phyloP scores from a whole-genome alignment of 2,329 filamentous ascomycete genomes.

The Metarhizium anisopliae region DNA sequence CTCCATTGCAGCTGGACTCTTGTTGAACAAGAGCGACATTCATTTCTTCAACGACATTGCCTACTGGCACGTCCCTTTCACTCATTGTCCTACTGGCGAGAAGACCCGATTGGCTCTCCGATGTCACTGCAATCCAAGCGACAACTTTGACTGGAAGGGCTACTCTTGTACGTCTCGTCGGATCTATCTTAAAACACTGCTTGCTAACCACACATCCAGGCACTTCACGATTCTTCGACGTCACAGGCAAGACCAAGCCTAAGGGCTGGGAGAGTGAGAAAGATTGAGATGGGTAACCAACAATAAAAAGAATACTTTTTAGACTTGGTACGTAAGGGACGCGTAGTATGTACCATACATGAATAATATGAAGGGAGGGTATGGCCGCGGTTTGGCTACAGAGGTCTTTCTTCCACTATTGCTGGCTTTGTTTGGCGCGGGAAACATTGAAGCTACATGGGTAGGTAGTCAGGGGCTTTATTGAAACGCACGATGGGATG shows the following conservation, averaged over 20 bases:
- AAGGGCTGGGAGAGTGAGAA: constrained; percentile 58
- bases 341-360: constrained; percentile 1
- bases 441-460: neutral
- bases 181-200: too few species aligned
- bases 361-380: neutral
- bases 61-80: constrained; percentile 97
- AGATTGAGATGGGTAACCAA: neutral
- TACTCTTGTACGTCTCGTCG: constrained; percentile 72
- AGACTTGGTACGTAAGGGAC: neutral
- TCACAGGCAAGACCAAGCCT: constrained; percentile 74
- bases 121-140: constrained; percentile 89
- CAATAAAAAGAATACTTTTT: neutral
- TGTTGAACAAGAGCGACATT: constrained; percentile 86
- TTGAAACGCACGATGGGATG: neutral
- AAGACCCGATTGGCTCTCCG: constrained; percentile 74
- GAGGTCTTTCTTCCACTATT: neutral
- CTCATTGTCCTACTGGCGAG: constrained; percentile 90
- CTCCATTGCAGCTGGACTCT: constrained; percentile 83
- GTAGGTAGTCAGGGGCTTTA: too few species aligned
- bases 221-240: constrained; percentile 76
- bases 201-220: constrained; percentile 15
- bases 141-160: constrained; percentile 99
- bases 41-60: constrained; percentile 99
- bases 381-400: neutral
- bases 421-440: neutral